Conservation (phyloP, 306 rosid species). For the Biancaea sappan region DNA sequence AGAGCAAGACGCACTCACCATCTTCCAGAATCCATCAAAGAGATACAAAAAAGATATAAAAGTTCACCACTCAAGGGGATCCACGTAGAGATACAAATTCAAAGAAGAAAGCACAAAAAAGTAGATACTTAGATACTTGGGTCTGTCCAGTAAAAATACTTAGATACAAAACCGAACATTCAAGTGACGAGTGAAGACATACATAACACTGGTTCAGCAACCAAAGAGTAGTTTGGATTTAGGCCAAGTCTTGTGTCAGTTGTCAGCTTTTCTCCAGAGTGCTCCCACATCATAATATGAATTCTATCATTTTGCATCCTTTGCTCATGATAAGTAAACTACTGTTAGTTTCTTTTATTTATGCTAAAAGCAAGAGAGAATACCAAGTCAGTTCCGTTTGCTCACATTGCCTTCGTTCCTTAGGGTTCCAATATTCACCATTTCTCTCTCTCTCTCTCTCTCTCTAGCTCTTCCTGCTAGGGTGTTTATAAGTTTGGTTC, state of each 20-base stretch:
- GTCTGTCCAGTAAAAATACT: no score
- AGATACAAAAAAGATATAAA: not conserved
- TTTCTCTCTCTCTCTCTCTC: not conserved
- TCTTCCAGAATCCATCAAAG: slow-evolving; percentile 2
- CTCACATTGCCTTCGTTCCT: slow-evolving; percentile 23
- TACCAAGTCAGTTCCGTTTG: not conserved
- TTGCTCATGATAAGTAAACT: not conserved
- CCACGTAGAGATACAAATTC: not conserved
- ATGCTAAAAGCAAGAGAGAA: not conserved
- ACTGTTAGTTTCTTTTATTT: not conserved
- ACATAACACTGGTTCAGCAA: no score
- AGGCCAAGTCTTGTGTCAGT: not conserved
- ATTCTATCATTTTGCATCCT: slow-evolving; percentile 8
- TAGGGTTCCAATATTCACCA: not conserved
- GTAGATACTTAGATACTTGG: no score
- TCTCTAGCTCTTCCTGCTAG: not conserved
- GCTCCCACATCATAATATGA: not conserved
- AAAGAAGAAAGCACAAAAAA: slow-evolving; percentile 1
- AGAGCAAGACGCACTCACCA: not conserved
- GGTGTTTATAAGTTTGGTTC: no score
- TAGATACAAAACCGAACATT: no score
- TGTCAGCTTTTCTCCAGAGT: not conserved
- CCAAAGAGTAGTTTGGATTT: not conserved
- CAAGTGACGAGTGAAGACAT: no score
- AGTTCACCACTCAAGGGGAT: not conserved